Base-by-base conservation (phyloP, 352 stramenopile genomes). In the Pythium coloratum region DNA sequence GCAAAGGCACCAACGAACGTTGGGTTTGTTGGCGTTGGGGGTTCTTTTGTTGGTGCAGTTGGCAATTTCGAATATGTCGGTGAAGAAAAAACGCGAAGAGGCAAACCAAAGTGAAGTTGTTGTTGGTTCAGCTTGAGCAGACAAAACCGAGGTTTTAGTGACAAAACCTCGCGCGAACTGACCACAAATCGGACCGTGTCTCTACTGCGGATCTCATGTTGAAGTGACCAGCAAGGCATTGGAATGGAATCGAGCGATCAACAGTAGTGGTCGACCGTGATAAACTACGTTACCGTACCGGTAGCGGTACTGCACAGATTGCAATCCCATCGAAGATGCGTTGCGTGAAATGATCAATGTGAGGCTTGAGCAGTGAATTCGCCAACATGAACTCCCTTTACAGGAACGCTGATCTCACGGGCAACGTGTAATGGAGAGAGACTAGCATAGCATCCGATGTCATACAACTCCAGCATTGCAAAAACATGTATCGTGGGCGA, bases 141-240 rank as follows among this genome's bases (percentile, higher is more conserved):
- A 12, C 20, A 28, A 28, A 51, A 51, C n/a, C 8, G 44, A 51
- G 44, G 44, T 51, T 51, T 51, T 51, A 51, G 7, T 20, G 18
- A 32, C 16, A 51, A 51, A 51, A 51, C 44, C 44, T 51, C 14
- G 42, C 2, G 18, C 12, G 7, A 20, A 32, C 44, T 51, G 44
- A 51, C n/a, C 44, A 30, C 44, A 49, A 49, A 51, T 51, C 44
- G 4, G 44, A 32, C 18, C 42, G 42, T 50, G 18, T 50, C 42
- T 50, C 42, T 50, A 16, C 42, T 20, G 44, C 18, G 44, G 20
- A 46, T 46, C 38, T 46, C 38, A 51, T 51, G 44, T 51, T 51
- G 44, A 51, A 51, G 44, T 51, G n/a, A 3, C 44, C 42, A 4
- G 1, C 2, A 16, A 18, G 14, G 24, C 6, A 8, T 24, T 14